Evolutionary conservation across 345 rosid species (phyloP), one percentile per base, ranked within the genome.

Genomic region (Eucalyptus pauciflora): DNA sequence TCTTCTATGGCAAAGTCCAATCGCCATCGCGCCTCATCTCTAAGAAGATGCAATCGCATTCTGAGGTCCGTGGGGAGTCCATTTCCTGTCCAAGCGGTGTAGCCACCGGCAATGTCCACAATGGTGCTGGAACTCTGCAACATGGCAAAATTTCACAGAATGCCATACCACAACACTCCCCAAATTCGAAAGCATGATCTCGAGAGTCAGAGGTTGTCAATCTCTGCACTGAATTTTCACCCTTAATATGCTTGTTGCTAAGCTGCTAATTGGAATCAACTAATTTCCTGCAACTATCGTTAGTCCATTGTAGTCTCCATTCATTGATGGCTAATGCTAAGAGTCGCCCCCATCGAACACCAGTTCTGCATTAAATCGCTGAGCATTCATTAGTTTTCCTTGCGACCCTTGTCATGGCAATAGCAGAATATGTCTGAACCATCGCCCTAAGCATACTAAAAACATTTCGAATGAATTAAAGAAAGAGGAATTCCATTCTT

Each of bases 41-140:
- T 69, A 69, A 7, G 80, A 69, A 69, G 80, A 17, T 17, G 12
- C 45, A 41, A 33, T 33, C 13, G 4, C 50, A 69, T 52, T 93
- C 92, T 92, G 56, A 86, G 60, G 91, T 96, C 95, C 49, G 93
- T 92, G 27, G 99, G 99, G 60, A 97, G 98, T 51, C 94, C 95
- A 83, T 89, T 97, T 90, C 93, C 93, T 54, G 91, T 88, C 99
- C 98, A 96, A 14, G 96, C 13, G 8, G 93, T 94, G 69, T 87
- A 95, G 85, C 99, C 98, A n/a, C 96, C 96, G 48, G 98, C 96
- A 46, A 97, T 90, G 89, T 97, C 96, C 4, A 94, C 93, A 10
- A 96, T 79, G 7, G 88, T 92, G 5, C 92, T 91, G 91, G 92
- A 96, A 15, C 98, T 98, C 98, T 95, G 94, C 56, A 86, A n/a